These are phyloP conservation scores for Malus hybrid DNA, from an alignment of 331 rosid genomes.

Conservation along the genomic window DNA sequence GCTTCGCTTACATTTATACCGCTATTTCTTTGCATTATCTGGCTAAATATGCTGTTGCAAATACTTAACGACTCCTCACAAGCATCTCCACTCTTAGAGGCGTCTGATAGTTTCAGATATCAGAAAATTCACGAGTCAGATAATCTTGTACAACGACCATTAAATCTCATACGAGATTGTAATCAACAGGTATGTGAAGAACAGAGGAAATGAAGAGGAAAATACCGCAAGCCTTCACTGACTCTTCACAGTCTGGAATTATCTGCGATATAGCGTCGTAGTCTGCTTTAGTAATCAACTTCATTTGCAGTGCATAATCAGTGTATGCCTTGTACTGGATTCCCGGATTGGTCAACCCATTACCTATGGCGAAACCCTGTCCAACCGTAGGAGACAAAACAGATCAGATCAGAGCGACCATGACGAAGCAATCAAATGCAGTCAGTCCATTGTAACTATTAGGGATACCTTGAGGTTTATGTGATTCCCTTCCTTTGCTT, in stretches of 20 bases:
- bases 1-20: conserved; percentile 51
- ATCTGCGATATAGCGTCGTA: conserved; percentile 37
- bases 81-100: conserved; percentile 48
- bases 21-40: conserved; percentile 28
- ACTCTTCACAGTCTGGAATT: conserved; percentile 53
- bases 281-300: conserved; percentile 49
- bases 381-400: background rate
- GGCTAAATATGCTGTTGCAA: conserved; percentile 47
- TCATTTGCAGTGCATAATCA: conserved; percentile 62
- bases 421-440: background rate
- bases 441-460: background rate
- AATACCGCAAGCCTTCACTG: conserved; percentile 53
- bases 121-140: background rate
- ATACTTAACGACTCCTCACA: conserved; percentile 28
- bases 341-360: conserved; percentile 84
- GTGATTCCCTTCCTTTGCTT: conserved; percentile 64
- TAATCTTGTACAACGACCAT: background rate
- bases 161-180: background rate
- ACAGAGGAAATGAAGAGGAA: background rate
- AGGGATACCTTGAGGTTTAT: conserved; percentile 67
- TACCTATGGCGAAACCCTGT: conserved; percentile 95
- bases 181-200: background rate
- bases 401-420: background rate
- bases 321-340: conserved; percentile 75
- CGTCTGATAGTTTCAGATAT: conserved; percentile 38